Evolutionary conservation across 805 yeast species (phyloP).

Genomic region (Cephaloascus fragrans): DNA sequence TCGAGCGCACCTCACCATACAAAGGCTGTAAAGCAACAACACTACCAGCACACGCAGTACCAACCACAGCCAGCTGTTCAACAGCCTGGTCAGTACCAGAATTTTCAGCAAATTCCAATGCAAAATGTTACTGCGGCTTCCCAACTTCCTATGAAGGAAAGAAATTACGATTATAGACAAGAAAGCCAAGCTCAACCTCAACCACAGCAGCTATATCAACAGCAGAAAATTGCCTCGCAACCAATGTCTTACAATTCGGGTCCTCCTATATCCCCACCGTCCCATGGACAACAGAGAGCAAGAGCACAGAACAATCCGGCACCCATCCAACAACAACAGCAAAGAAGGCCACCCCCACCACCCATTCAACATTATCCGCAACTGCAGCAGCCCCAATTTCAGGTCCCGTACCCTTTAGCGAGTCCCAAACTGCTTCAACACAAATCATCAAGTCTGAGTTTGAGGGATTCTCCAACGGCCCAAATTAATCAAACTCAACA

Average conservation of each 20-base stretch:
- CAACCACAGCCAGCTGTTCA: background rate
- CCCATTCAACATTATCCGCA: background rate
- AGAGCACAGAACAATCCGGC: background rate
- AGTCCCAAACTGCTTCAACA: too few relatives aligned
- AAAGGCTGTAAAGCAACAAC: background rate
- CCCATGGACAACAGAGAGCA: too few relatives aligned
- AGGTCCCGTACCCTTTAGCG: background rate
- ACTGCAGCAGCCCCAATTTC: conserved; percentile 1
- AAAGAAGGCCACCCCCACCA: background rate
- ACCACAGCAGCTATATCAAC: too few relatives aligned
- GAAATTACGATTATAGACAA: too few relatives aligned
- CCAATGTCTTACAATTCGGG: background rate
- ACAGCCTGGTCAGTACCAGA: background rate
- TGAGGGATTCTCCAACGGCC: too few relatives aligned
- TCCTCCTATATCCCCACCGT: background rate
- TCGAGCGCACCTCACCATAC: background rate
- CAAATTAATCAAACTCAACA: too few relatives aligned
- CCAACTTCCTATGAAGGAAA: too few relatives aligned
- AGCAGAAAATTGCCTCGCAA: too few relatives aligned
- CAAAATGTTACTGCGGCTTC: too few relatives aligned
- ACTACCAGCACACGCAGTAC: background rate
- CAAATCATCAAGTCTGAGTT: too few relatives aligned
- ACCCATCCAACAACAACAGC: background rate
- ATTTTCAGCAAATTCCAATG: background rate
- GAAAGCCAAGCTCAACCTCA: too few relatives aligned